Base-by-base conservation (phyloP, 2,329 filamentous ascomycete genomes). In the Botrytis deweyae region DNA sequence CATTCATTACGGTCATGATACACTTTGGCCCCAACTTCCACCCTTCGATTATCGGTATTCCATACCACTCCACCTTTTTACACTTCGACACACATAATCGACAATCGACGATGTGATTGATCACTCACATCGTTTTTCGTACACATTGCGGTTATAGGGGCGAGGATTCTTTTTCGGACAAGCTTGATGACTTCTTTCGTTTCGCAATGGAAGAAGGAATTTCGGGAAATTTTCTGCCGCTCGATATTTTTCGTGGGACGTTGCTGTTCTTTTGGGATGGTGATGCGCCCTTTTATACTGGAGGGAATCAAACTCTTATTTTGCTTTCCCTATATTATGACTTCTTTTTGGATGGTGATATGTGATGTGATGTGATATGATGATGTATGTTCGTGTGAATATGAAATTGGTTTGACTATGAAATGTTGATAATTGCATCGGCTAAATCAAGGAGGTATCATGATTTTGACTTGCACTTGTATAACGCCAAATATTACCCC, bases 231-330 rank as follows among this genome's bases (percentile, higher is more conserved):
- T 58, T 68, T 58, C 49, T 22, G 9, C 14, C 38, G 65, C 49
- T 68, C 46, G 66, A 33, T 58, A 10, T 16, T 42, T 58, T 58
- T 25, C 3, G 38, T 58, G 18, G 66, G 18, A 22, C 36, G 3
- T 58, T 44, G 49, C 66, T 68, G 49, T 68, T 38, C 55, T 20
- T 4, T 42, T 58, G 12, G 14, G 25, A 69, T 44, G 66, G 66
- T 25, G n/a, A 33, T 42, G 49, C 9, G 7, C 38, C 36, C n/a
- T 58, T 69, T 69, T 68, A 68, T 44, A 69, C 49, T 58, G 7
- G 3, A 33, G 66, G 49, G 46, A 69, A 69, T 69, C 49, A 69
- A 58, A 69, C 49, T 69, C 66, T 69, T 69, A 69, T 69, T 69
- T 69, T 69, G 66, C n/a, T 44, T 69, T 69, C 66, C 38, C 49